Base-by-base conservation (phyloP, 805 yeast genomes). In the Pichia rugopelliculosa region DNA sequence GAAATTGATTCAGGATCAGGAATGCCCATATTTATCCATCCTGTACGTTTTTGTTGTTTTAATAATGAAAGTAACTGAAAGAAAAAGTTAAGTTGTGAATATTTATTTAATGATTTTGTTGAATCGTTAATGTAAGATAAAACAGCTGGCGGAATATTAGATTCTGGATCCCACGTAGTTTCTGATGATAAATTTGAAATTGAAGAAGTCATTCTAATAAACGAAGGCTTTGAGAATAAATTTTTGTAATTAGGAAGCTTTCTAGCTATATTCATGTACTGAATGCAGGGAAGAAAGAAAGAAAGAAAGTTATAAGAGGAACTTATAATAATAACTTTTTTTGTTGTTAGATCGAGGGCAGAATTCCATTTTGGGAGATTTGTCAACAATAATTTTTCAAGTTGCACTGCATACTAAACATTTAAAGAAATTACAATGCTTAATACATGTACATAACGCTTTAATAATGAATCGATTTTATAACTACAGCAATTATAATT, bases 31-130 rank as follows among this genome's bases (percentile, higher is more conserved):
- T 88, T 91, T 20, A 91, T 66, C 98, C 98, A 91, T 2, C 99
- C 99, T 0, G 99, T 91, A 62, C 99, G 76, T 56, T 75, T 80
- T 59, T 87, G 91, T 5, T 79, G 71, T 65, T 91, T 91, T 56
- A 91, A 71, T 30, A 80, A 72, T 44, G 83, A 75, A 0, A 87
- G 76, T 27, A 88, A 76, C 59, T 87, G 87, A 42, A 65, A 65
- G 43, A 67, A 67, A 25, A 67, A 67, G 48, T 55, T 58, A 34
- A 67, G 60, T 49, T 61, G 60, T 49, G 59, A 55, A 44, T 59
- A 62, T 21, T 57, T 58, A 36, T 36, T 39, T 26, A 9, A 18
- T 12, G 4, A 13, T 11, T 36, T 26, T 24, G 39, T 37, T 26
- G 49, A 42, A 12, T 59, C 50, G 7, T 52, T 46, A 34, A 71